These are phyloP conservation scores for Apiotrichum montevideense DNA, from an alignment of 1,284 basidiomycete species.

Conservation along the genomic window DNA sequence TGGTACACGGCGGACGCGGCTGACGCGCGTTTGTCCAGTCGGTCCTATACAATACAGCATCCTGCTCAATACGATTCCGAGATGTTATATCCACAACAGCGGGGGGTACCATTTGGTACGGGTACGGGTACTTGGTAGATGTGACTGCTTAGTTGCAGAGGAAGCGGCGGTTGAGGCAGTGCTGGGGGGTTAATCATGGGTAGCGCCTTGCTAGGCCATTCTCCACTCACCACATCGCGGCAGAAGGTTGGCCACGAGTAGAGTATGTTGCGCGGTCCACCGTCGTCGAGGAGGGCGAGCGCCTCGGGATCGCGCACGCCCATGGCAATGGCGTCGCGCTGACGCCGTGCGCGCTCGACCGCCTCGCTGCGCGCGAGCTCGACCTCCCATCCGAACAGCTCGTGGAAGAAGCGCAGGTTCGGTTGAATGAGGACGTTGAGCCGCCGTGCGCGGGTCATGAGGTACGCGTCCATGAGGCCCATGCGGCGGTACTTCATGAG, in stretches of 20 bases:
- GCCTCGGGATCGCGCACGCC: constrained; percentile 23
- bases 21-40: too few relatives aligned
- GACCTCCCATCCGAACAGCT: constrained; percentile 88
- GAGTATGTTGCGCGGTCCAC: constrained; percentile 22
- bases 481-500: constrained; percentile 90
- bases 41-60: too few relatives aligned
- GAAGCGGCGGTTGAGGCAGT: constrained; percentile 37
- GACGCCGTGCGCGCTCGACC: constrained; percentile 12
- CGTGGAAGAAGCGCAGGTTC: constrained; percentile 86
- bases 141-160: constrained; percentile 22
- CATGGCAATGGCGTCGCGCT: constrained; percentile 16
- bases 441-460: constrained; percentile 49
- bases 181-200: constrained; percentile 15
- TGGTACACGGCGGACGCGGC: too few relatives aligned
- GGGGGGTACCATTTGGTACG: too few relatives aligned
- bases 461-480: constrained; percentile 84
- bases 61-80: too few relatives aligned
- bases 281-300: constrained; percentile 18
- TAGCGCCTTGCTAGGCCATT: too few relatives aligned
- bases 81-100: background rate
- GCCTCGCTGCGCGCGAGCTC: constrained; percentile 52
- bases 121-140: too few relatives aligned
- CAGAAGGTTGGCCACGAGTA: constrained; percentile 46
- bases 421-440: constrained; percentile 77
- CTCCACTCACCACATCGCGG: constrained; percentile 43